Evolutionary conservation across 129 eudicot genomes (phyloP), one percentile per base, ranked within the genome.

Genomic region (Escallonia rubra): DNA sequence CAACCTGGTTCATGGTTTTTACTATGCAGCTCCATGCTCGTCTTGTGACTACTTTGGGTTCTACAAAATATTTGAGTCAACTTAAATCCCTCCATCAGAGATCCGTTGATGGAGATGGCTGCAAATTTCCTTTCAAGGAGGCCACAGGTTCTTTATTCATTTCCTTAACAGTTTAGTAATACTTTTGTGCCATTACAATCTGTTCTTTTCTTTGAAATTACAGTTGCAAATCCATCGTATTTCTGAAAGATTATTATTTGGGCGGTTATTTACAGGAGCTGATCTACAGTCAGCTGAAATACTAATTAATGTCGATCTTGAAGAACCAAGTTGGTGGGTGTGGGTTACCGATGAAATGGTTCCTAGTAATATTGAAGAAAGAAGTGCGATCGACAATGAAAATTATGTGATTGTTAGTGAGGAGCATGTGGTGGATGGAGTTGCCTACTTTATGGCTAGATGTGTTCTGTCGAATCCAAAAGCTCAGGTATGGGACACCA

Each of bases 291-390:
- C 78, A 65, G 97, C 80, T 72, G 97, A 87, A 69, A 61, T 85
- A 23, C 45, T 93, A 72, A 72, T 93, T 23, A 86, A 84, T 74
- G 79, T 84, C 66, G 89, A 77, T 52, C 59, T 56, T 46, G 87
- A 80, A 68, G 91, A 93, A 62, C 96, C 98, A 62, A 93, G 98
- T 79, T 86, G 91, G 90, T 93, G 98, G 96, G 86, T 93, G 8
- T 93, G 95, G 96, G 96, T 93, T 61, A 59, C 86, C 15, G 95
- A 93, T 14, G 87, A 82, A 41, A 89, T 80, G 95, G 78, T 79
- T 41, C 90, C 82, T 9, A 80, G 79, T 49, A 86, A 78, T 48
- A 63, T 61, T 43, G 98, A 93, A 80, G 98, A 89, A 76, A 77
- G 62, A 63, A 86, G 96, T 79, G 91, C 80, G 57, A 86, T 93